Evolutionary conservation across 352 stramenopile genomes (phyloP), one percentile per base, ranked within the genome.

Genomic region (Phytophthora idaei): DNA sequence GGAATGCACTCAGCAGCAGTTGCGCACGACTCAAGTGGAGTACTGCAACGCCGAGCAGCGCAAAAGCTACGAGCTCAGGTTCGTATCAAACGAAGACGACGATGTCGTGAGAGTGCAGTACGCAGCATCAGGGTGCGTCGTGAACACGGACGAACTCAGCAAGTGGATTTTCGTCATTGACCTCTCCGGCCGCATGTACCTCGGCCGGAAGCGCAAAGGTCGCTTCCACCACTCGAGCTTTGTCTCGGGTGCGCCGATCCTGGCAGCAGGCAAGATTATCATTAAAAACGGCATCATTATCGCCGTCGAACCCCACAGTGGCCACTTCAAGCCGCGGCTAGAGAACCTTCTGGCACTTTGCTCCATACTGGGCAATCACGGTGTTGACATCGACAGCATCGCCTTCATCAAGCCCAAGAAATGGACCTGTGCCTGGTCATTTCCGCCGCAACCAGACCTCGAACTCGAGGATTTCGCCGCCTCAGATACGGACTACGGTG

Each of bases 121-220:
- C 49, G 73, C 63, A 7, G 49, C 57, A 11, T 83, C 78, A 10
- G 63, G 63, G 14, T 17, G 61, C 8, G 46, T 75, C 5, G 78
- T 88, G 36, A 67, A 90, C 29, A 92, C 84, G 2, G 84, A 92
- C 65, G 64, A 76, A 50, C 61, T 63, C 34, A 89, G 77, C 54
- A 93, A 93, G 55, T 91, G 83, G 82, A 93, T 93, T 65, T 93
- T 93, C 54, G 84, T 93, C n/a, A 49, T 93, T 42, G 76, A 78
- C 41, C 47, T 78, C 9, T 37, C 41, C 3, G 71, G 76, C 1
- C 63, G 41, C 36, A 76, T 93, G 63, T 90, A 87, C 55, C 57
- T 93, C n/a, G 74, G 69, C 3, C 82, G 84, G n/a, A 93, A 93
- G 69, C 71, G 62, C 42, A 93, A 93, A 50, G 84, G 84, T 27